Percentiles rank a stretch among this genome's conserved stretches.
Evolutionary conservation across 192 early-diverging fungal genomes (phyloP).

Genomic region (Glomus cerebriforme): DNA sequence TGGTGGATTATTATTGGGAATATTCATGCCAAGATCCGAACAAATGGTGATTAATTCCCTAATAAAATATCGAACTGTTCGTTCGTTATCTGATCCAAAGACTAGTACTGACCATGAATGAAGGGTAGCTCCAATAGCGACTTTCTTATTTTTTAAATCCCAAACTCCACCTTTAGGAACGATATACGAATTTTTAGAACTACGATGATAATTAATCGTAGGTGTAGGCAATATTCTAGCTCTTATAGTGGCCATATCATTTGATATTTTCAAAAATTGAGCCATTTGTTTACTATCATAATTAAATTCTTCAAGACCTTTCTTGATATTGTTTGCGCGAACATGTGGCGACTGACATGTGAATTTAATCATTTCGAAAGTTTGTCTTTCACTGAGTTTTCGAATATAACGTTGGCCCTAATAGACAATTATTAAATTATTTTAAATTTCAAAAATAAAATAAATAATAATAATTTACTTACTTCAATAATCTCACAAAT

Average conservation of each 20-base stretch:
- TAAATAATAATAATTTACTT: background rate
- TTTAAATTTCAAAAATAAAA: constrained; percentile 61
- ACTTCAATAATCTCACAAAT: constrained; percentile 72
- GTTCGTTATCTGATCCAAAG: constrained; percentile 56
- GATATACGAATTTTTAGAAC: constrained; percentile 49
- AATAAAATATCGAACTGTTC: constrained; percentile 63
- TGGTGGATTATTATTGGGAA: constrained; percentile 48
- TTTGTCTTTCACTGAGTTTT: constrained; percentile 81
- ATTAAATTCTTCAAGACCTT: constrained; percentile 65
- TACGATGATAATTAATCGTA: constrained; percentile 24
- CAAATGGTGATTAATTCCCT: constrained; percentile 71
- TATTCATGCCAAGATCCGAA: constrained; percentile 67
- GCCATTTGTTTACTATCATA: constrained; percentile 74
- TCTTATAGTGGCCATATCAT: constrained; percentile 49
- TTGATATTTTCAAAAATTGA: constrained; percentile 72
- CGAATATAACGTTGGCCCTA: constrained; percentile 46
- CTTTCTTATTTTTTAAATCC: constrained; percentile 83
- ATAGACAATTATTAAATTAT: constrained; percentile 76
- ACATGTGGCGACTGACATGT: constrained; percentile 80
- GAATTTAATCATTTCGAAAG: constrained; percentile 78
- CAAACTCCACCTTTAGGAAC: constrained; percentile 75
- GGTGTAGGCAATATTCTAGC: background rate
- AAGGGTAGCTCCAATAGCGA: constrained; percentile 73
- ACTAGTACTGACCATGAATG: constrained; percentile 81
- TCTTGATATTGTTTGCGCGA: constrained; percentile 79